phyloP scores from a whole-genome alignment of 345 rosid genomes.

The Heritiera fomes region DNA sequence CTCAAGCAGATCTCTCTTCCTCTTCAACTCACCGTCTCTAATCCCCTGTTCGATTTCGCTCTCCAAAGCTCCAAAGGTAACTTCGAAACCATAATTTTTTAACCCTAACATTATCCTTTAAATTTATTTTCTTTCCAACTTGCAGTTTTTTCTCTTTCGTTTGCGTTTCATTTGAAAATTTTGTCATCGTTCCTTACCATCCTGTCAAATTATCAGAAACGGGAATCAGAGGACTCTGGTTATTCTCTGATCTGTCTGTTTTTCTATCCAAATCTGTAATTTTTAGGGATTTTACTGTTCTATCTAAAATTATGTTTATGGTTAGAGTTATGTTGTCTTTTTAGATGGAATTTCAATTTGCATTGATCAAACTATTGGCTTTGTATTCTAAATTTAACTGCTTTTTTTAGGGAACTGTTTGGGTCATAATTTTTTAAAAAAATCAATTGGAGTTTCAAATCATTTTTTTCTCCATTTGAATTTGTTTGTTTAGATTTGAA shows the following conservation, averaged over 20 bases:
- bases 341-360: not conserved
- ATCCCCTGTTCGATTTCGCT: not conserved
- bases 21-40: not conserved
- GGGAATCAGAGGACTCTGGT: not conserved
- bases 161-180: not conserved
- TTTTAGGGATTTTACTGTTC: conserved; percentile 9
- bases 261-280: not conserved
- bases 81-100: not conserved
- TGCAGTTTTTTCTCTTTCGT: not conserved
- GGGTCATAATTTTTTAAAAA: conserved; percentile 10
- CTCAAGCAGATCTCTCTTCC: not conserved
- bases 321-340: not conserved
- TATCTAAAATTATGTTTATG: not conserved
- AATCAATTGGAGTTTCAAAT: not conserved
- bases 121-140: not conserved
- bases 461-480: not conserved
- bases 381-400: not conserved
- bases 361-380: not conserved
- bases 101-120: not conserved
- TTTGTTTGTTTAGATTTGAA: not conserved
- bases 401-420: not conserved
- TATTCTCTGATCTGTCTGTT: conserved; percentile 14
- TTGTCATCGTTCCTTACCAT: not conserved
- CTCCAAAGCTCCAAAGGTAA: conserved; percentile 8
- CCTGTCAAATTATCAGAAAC: not conserved